These are phyloP conservation scores for Mortierella sp. DNA, from an alignment of 371 early-diverging fungal species.

Conservation along the genomic window DNA sequence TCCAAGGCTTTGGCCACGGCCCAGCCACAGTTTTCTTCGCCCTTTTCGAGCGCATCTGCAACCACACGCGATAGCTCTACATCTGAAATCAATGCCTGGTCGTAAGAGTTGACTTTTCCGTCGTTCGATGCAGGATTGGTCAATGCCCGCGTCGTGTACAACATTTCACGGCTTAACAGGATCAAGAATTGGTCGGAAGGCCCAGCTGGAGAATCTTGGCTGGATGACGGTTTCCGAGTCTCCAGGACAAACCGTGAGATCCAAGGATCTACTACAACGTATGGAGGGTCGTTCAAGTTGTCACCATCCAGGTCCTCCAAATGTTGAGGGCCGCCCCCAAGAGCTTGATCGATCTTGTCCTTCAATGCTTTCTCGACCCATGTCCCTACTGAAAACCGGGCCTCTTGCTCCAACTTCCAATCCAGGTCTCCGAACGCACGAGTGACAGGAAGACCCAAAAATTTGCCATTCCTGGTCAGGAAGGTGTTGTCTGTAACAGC, in stretches of 20 bases:
- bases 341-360: constrained; percentile 19
- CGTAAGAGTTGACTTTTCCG: constrained; percentile 20
- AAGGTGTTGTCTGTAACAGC: constrained; percentile 14
- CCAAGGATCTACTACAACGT: constrained; percentile 31
- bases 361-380: constrained; percentile 38
- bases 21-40: constrained; percentile 32
- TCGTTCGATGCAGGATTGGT: background rate
- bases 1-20: constrained; percentile 35
- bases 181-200: constrained; percentile 38
- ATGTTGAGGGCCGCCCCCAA: constrained; percentile 13
- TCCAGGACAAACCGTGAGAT: constrained; percentile 34
- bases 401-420: constrained; percentile 48
- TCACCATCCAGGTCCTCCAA: constrained; percentile 6
- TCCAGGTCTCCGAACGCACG: constrained; percentile 50
- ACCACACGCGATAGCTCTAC: constrained; percentile 38
- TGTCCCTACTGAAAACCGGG: constrained; percentile 18
- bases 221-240: constrained; percentile 11
- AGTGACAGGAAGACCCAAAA: constrained; percentile 49
- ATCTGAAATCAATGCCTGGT: constrained; percentile 39
- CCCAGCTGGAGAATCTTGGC: background rate
- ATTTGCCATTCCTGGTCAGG: constrained; percentile 36
- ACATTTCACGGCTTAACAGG: constrained; percentile 31
- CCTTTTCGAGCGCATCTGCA: constrained; percentile 22
- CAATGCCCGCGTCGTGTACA: constrained; percentile 16
- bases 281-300: constrained; percentile 42